Conservation (phyloP, 176 grass and related monocot species). For the Oryza glumipatula region DNA sequence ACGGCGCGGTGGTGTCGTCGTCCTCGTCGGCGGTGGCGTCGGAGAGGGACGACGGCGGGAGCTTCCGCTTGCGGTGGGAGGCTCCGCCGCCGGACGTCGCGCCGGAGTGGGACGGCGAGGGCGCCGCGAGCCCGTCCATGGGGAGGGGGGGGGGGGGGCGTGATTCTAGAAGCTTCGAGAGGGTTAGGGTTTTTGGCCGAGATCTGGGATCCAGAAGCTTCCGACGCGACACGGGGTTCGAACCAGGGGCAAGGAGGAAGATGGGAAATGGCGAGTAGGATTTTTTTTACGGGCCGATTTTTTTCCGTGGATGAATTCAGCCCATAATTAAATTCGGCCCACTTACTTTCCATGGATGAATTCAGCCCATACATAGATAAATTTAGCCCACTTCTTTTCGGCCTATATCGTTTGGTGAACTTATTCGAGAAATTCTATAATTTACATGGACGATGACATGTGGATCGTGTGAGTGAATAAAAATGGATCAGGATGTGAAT, state of each 20-base stretch:
- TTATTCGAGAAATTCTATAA: no score
- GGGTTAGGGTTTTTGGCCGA: constrained; percentile 53
- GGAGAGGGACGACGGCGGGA: constrained; percentile 68
- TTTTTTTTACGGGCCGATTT: no score
- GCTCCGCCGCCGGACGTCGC: constrained; percentile 76
- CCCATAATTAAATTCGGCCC: no score
- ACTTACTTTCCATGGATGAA: no score
- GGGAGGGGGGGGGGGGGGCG: not conserved
- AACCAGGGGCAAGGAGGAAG: not conserved
- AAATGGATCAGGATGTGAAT: no score
- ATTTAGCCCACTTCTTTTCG: no score
- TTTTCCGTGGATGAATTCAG: no score
- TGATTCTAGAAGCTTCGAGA: constrained; percentile 33
- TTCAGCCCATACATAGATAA: no score
- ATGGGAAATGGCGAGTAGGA: not conserved
- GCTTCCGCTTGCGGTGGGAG: constrained; percentile 92
- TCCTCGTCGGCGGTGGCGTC: constrained; percentile 82
- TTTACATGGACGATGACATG: no score
- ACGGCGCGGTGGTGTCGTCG: constrained; percentile 69
- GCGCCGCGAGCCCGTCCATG: constrained; percentile 82
- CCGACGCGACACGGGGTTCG: not conserved
- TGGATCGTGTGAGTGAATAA: no score
- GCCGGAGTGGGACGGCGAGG: constrained; percentile 82
- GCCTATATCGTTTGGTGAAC: no score
- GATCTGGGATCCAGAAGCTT: constrained; percentile 41